Conservation (phyloP, 2,329 filamentous ascomycete species). For the Dothiorella sarmentorum region DNA sequence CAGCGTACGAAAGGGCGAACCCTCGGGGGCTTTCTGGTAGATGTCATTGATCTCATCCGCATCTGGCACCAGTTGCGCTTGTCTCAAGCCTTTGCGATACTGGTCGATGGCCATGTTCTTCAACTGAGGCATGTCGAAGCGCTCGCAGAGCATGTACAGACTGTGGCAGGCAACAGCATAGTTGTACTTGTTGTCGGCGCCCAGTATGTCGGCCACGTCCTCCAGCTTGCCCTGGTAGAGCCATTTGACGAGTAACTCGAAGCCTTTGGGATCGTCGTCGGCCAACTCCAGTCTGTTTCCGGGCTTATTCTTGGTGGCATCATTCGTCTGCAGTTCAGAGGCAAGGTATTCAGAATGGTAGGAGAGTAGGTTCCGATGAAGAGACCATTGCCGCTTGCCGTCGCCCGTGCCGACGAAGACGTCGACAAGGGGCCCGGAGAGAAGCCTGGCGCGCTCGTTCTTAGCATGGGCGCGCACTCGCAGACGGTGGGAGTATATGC, state of each 20-base stretch:
- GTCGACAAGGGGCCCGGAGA: slow-evolving; percentile 52
- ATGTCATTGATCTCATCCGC: slow-evolving; percentile 54
- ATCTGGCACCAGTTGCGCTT: slow-evolving; percentile 52
- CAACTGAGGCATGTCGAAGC: slow-evolving; percentile 48
- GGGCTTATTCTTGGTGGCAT: slow-evolving; percentile 35
- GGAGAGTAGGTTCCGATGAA: slow-evolving; percentile 52
- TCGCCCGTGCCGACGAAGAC: slow-evolving; percentile 48
- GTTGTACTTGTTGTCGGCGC: slow-evolving; percentile 50
- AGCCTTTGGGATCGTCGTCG: slow-evolving; percentile 50
- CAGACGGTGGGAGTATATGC: slow-evolving; percentile 37
- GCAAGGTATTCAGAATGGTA: slow-evolving; percentile 50
- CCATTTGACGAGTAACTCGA: slow-evolving; percentile 55
- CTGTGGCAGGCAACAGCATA: slow-evolving; percentile 54
- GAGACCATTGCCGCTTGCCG: slow-evolving; percentile 46
- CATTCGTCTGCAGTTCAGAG: slow-evolving; percentile 34
- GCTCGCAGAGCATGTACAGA: slow-evolving; percentile 52
- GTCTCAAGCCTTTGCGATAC: slow-evolving; percentile 49
- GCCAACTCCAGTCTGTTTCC: slow-evolving; percentile 45
- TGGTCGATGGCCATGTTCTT: slow-evolving; percentile 55
- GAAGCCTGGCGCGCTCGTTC: slow-evolving; percentile 47
- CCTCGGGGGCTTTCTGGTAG: slow-evolving; percentile 45
- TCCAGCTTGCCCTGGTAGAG: slow-evolving; percentile 54
- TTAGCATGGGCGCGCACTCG: slow-evolving; percentile 45
- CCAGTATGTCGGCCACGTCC: slow-evolving; percentile 44
- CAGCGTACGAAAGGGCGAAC: slow-evolving; percentile 48